These are phyloP conservation scores for Leucoagaricus sp. DNA, from an alignment of 1,284 basidiomycete genomes.

Conservation along the genomic window DNA sequence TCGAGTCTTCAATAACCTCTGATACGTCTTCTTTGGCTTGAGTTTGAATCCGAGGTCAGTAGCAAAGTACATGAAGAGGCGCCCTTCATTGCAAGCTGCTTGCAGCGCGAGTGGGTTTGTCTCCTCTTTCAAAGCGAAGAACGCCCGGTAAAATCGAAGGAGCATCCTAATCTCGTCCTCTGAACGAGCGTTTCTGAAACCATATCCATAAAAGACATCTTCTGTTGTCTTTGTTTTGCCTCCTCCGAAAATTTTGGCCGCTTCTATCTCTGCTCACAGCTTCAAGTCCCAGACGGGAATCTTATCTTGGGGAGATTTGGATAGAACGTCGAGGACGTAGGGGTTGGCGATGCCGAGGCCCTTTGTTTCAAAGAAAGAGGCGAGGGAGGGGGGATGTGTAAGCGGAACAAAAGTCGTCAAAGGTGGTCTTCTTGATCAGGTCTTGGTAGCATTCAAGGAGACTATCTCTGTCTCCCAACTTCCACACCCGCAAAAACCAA, in stretches of 20 bases:
- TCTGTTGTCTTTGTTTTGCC: not conserved
- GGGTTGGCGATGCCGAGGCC: not conserved
- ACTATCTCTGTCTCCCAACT: not conserved
- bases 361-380: not conserved
- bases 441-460: not conserved
- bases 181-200: constrained; percentile 36
- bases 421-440: not conserved
- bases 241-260: not conserved
- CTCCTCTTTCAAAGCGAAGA: constrained; percentile 23
- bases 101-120: constrained; percentile 31
- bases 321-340: not conserved
- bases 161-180: constrained; percentile 27
- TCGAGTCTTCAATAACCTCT: too few relatives aligned
- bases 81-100: too few relatives aligned
- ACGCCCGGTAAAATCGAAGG: constrained; percentile 31
- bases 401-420: constrained; percentile 2
- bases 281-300: not conserved
- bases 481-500: not conserved
- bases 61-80: too few relatives aligned
- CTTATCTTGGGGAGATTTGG: not conserved
- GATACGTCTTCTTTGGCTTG: too few relatives aligned
- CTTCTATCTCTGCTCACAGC: too few relatives aligned
- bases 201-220: constrained; percentile 34
- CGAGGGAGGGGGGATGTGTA: not conserved
- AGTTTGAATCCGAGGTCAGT: too few relatives aligned